Percentiles rank a stretch among this genome's conserved stretches.
Conservation (phyloP, 768 basidiomycete genomes). For the Pholiota microspora region DNA sequence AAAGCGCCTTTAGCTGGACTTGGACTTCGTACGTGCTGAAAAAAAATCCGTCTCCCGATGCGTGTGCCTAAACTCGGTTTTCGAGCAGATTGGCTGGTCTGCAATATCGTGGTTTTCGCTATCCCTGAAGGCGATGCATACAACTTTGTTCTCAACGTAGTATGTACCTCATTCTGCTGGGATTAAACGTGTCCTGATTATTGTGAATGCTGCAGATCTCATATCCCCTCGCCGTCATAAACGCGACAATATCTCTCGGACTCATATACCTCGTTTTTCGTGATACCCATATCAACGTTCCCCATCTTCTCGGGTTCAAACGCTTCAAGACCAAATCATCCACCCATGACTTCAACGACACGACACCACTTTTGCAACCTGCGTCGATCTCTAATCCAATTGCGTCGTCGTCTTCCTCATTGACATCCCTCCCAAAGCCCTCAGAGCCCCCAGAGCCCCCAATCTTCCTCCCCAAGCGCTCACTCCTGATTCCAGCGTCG, state of each 20-base stretch:
- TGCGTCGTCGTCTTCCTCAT: not conserved
- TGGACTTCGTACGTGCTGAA: conserved; percentile 39
- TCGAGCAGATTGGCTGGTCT: conserved; percentile 32
- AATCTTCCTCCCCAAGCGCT: conserved; percentile 5
- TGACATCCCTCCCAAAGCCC: not conserved
- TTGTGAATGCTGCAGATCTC: conserved; percentile 28
- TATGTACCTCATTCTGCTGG: conserved; percentile 25
- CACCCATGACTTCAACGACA: too few species aligned
- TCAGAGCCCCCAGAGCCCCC: too few species aligned
- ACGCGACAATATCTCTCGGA: conserved; percentile 50
- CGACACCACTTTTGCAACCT: conserved; percentile 11
- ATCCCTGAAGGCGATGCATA: conserved; percentile 66
- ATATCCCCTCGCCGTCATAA: conserved; percentile 51
- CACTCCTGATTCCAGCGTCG: conserved; percentile 22
- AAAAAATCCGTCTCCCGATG: not conserved
- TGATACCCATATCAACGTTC: not conserved
- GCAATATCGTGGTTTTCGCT: conserved; percentile 33
- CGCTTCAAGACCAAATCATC: not conserved
- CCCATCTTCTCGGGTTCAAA: not conserved
- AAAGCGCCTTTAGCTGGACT: conserved; percentile 58
- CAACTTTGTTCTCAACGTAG: conserved; percentile 56
- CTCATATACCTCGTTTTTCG: conserved; percentile 36
- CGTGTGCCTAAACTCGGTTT: not conserved
- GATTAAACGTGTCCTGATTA: not conserved
- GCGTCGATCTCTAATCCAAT: conserved; percentile 16